Conservation (phyloP, 345 rosid species). For the Corymbia maculata region DNA sequence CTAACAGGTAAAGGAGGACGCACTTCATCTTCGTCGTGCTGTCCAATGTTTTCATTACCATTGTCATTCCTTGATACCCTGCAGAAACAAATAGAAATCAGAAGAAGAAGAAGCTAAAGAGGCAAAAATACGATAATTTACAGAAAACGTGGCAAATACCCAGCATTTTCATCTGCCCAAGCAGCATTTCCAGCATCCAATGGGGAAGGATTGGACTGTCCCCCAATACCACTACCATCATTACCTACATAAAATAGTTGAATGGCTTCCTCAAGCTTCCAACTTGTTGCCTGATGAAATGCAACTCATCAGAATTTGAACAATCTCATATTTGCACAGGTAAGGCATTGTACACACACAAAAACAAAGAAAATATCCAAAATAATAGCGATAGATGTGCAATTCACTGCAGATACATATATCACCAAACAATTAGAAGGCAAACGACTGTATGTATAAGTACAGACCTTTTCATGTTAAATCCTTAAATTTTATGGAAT, state of each 20-base stretch:
- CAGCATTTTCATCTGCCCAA: conserved; percentile 17
- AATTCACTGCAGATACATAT: not conserved
- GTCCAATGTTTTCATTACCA: conserved; percentile 26
- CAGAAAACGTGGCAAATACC: conserved; percentile 19
- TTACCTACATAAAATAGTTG: conserved; percentile 89
- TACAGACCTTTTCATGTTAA: not conserved
- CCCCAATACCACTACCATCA: conserved; percentile 35
- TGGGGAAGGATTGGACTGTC: conserved; percentile 35
- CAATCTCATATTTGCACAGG: not conserved
- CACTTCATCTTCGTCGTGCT: conserved; percentile 51
- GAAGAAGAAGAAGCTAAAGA: not conserved
- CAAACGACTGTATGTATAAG: not conserved
- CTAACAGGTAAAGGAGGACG: conserved; percentile 94
- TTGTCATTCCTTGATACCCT: conserved; percentile 26
- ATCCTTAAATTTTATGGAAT: not conserved
- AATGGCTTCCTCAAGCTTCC: conserved; percentile 96
- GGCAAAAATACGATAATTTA: not conserved
- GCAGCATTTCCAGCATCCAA: conserved; percentile 3
- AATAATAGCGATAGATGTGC: not conserved
- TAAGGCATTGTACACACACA: not conserved
- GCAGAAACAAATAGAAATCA: conserved; percentile 2
- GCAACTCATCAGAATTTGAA: not conserved
- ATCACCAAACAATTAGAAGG: not conserved
- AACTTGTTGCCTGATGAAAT: conserved; percentile 70
- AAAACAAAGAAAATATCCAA: not conserved